Conservation (phyloP, 2,329 filamentous ascomycete genomes). For the Diaporthe batatas region DNA sequence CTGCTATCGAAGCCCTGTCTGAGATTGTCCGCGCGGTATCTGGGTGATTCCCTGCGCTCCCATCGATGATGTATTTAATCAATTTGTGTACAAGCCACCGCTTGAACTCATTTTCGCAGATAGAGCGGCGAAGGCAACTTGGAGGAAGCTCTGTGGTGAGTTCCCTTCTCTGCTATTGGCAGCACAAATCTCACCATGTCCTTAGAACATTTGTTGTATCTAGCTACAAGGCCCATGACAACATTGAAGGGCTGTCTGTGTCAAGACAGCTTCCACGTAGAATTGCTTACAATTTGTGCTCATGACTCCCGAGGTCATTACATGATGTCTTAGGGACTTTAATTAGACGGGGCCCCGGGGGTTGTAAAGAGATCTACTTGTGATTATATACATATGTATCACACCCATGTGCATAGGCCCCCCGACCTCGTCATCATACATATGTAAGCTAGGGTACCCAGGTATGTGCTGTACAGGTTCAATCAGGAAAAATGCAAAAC, state of each 20-base stretch:
- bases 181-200: background rate
- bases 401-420: background rate
- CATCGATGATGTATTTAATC: background rate
- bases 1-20: background rate
- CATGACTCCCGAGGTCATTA: too few relatives aligned
- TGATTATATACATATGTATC: background rate
- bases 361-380: background rate
- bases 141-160: background rate
- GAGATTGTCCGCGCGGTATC: background rate
- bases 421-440: too few relatives aligned
- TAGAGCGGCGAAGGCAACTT: background rate
- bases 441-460: too few relatives aligned
- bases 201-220: background rate
- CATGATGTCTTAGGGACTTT: too few relatives aligned
- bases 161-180: background rate
- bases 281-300: background rate
- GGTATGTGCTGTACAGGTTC: background rate
- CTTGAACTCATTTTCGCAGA: background rate
- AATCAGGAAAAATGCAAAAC: too few relatives aligned
- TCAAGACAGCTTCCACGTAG: background rate
- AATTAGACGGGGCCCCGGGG: background rate
- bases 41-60: background rate
- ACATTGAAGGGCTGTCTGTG: too few relatives aligned
- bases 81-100: too few relatives aligned
- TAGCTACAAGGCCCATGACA: background rate